Percentiles rank a stretch among this genome's conserved stretches.
phyloP scores from a whole-genome alignment of 495 filamentous ascomycete species.

The Astrothelium macrocarpum region DNA sequence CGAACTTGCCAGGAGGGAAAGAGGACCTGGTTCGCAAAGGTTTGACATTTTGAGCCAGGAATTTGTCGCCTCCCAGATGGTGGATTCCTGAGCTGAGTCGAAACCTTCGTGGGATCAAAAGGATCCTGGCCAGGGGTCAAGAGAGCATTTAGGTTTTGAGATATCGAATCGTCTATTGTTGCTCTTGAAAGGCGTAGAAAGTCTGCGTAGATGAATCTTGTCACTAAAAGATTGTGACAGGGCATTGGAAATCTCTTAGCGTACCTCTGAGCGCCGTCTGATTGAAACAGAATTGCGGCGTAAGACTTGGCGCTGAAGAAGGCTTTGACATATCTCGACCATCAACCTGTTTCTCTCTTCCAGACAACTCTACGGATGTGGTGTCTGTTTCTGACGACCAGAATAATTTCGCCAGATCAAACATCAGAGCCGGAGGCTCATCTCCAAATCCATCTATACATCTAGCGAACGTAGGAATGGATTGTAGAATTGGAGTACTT shows the following conservation, averaged over 20 bases:
- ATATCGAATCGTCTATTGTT: slow-evolving; percentile 85
- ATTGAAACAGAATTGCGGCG: slow-evolving; percentile 89
- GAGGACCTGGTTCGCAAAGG: slow-evolving; percentile 69
- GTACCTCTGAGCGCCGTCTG: slow-evolving; percentile 73
- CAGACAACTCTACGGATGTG: neutral
- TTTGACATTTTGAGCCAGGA: slow-evolving; percentile 49
- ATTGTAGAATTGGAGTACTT: neutral
- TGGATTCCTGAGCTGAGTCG: slow-evolving; percentile 37
- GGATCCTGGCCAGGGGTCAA: slow-evolving; percentile 58
- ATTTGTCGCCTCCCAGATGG: slow-evolving; percentile 39
- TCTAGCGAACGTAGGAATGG: neutral
- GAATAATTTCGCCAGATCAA: neutral
- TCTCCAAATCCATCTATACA: neutral
- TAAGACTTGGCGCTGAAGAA: slow-evolving; percentile 53
- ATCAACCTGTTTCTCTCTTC: neutral
- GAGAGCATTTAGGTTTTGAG: slow-evolving; percentile 86
- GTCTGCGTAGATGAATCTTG: slow-evolving; percentile 45
- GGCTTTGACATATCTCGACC: slow-evolving; percentile 48
- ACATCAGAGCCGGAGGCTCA: neutral
- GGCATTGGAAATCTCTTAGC: slow-evolving; percentile 12
- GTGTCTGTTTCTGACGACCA: neutral
- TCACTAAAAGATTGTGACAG: slow-evolving; percentile 14
- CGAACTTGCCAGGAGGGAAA: slow-evolving; percentile 84
- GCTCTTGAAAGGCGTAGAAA: slow-evolving; percentile 84
- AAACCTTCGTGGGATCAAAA: slow-evolving; percentile 76